Conservation (phyloP, 164 flowering plant genomes). For the Aristolochia fimbriata region DNA sequence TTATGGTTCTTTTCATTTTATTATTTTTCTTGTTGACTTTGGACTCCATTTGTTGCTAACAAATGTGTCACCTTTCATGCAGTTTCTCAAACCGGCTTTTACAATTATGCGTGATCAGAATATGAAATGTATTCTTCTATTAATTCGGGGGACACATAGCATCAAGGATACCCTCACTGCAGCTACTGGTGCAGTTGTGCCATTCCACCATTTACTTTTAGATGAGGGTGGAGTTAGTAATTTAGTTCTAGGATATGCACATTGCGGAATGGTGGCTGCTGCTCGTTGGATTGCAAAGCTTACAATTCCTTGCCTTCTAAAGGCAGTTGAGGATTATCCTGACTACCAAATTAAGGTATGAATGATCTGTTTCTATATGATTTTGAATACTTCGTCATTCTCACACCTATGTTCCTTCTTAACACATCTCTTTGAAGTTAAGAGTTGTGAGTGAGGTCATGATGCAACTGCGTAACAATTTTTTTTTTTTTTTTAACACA, state of each 20-base stretch:
- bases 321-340: conserved; percentile 59
- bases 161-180: conserved; percentile 94
- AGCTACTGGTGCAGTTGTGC: conserved; percentile 93
- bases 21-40: no score
- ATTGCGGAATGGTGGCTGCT: conserved; percentile 99
- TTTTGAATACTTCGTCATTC: no score
- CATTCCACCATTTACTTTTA: conserved; percentile 92
- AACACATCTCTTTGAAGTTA: no score
- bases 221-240: conserved; percentile 93
- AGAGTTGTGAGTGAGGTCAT: no score
- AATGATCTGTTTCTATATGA: no score
- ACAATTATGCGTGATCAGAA: conserved; percentile 65
- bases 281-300: conserved; percentile 98
- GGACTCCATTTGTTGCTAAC: no score
- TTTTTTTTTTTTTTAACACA: no score
- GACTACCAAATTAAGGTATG: conserved; percentile 70
- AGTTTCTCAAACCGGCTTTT: conserved; percentile 97
- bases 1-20: no score
- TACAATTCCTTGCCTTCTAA: conserved; percentile 60
- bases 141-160: conserved; percentile 97
- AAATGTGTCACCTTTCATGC: conserved; percentile 18
- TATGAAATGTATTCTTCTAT: conserved; percentile 62
- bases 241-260: conserved; percentile 89
- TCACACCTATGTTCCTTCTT: no score
- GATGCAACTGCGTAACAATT: no score